Base-by-base conservation (phyloP, 164 flowering plant species). In the Vitis rotundifolia region DNA sequence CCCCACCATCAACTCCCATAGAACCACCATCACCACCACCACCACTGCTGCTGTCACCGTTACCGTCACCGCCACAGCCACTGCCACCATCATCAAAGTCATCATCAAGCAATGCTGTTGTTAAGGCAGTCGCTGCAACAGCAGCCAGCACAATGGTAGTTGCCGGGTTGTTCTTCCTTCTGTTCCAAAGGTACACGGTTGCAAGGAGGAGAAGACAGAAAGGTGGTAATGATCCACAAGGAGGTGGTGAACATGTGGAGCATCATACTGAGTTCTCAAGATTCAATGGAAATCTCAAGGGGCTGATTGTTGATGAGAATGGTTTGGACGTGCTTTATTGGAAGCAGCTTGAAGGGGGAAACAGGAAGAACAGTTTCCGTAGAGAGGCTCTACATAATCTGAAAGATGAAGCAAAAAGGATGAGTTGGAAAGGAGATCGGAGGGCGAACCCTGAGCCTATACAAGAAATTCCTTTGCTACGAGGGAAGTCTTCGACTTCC, bases 271-370 rank as follows among this genome's bases (percentile, higher is more conserved):
- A 73, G 9, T 80, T 81, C 26, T 63, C 62, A 62, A 47, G 84
- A 47, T 56, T 79, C 8, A 80, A 80, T 13, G 89, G 92, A 9
- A 80, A 83, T 59, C 14, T 91, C 0, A 91, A 88, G 64, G 97
- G 93, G 26, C 60, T 87, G 73, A 83, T 95, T 13, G 94, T 91
- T 2, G 99, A 93, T 75, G 97, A 95, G 75, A 78, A 90, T 66
- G 99, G 98, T 0, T 73, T 95, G 69, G 99, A 95, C 75, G 91
- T 93, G 18, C 76, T 95, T 55, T 95, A 93, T 60, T 95, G 94
- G 98, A 87, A 85, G 62, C 81, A 83, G 60, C 88, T 89, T 19
- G 83, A 90, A 66, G 78, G 62, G 2, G 60, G 61, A 31, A 71
- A 58, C 71, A 59, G 69, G 63, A 71, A 63, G 61, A 66, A 61